Percentiles rank a stretch among this genome's conserved stretches.
phyloP scores from a whole-genome alignment of 768 basidiomycete species.

The Tubosaeta sp. region DNA sequence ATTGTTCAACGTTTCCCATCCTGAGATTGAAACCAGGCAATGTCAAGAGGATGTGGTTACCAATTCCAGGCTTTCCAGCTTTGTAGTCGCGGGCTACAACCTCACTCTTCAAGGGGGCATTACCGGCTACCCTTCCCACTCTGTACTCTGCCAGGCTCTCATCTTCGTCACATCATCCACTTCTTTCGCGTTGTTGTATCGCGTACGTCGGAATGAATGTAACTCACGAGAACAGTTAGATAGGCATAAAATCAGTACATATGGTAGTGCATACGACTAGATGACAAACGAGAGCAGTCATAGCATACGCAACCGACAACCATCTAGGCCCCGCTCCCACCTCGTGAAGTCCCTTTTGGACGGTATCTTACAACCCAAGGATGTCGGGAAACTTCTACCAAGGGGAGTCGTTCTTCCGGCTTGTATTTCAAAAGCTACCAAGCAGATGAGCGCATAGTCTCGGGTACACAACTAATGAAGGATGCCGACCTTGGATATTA shows the following conservation, averaged over 20 bases:
- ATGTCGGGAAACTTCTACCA: conserved; percentile 71
- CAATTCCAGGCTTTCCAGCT: no score
- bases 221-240: no score
- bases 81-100: no score
- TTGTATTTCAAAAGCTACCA: conserved; percentile 78
- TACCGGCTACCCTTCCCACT: no score
- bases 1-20: no score
- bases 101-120: no score
- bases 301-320: neutral
- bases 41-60: no score
- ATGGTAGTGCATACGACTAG: conserved; percentile 10
- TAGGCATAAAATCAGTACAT: conserved; percentile 8
- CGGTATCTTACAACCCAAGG: conserved; percentile 82
- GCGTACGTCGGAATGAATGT: no score
- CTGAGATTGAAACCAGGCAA: no score
- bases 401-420: conserved; percentile 69
- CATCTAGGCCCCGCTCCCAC: conserved; percentile 21
- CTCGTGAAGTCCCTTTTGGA: conserved; percentile 40
- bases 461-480: neutral
- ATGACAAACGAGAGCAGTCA: conserved; percentile 4
- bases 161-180: neutral
- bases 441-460: conserved; percentile 10
- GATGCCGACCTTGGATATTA: conserved; percentile 39
- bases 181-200: no score
- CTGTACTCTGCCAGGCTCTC: no score